Percentiles rank a stretch among this genome's conserved stretches.
Evolutionary conservation across 2,329 filamentous ascomycete species (phyloP).

Genomic region (Epichloe sibirici): DNA sequence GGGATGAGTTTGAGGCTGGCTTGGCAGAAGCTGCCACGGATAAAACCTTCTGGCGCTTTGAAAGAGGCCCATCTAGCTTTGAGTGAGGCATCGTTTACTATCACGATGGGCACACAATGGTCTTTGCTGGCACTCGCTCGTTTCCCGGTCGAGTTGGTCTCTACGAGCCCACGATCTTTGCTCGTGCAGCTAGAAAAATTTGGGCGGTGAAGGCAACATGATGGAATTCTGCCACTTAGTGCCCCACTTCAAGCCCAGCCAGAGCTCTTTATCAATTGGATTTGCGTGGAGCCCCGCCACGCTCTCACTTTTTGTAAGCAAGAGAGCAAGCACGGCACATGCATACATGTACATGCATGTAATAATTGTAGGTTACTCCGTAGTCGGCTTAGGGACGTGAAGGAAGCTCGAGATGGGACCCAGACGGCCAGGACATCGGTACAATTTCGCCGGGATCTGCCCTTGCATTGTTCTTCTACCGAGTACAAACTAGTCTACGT

Average conservation of each 20-base stretch:
- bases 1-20: conserved; percentile 43
- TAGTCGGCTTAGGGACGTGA: too few species aligned
- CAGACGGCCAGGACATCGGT: too few species aligned
- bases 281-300: background rate
- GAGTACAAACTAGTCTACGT: background rate
- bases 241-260: conserved; percentile 4
- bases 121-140: background rate
- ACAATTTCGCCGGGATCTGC: too few species aligned
- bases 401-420: too few species aligned
- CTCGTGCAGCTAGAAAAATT: conserved; percentile 11
- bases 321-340: conserved; percentile 1
- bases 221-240: conserved; percentile 10
- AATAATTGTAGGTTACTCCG: too few species aligned
- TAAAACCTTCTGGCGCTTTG: conserved; percentile 65
- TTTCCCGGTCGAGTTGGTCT: background rate
- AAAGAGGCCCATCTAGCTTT: conserved; percentile 47
- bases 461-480: background rate
- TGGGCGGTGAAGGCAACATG: conserved; percentile 14
- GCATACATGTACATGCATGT: background rate
- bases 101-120: background rate
- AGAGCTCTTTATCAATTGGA: background rate
- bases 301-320: background rate
- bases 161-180: too few species aligned
- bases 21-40: conserved; percentile 25
- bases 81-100: conserved; percentile 40